These are phyloP conservation scores for Penicillium antarcticum DNA, from an alignment of 495 filamentous ascomycete species.

Conservation along the genomic window DNA sequence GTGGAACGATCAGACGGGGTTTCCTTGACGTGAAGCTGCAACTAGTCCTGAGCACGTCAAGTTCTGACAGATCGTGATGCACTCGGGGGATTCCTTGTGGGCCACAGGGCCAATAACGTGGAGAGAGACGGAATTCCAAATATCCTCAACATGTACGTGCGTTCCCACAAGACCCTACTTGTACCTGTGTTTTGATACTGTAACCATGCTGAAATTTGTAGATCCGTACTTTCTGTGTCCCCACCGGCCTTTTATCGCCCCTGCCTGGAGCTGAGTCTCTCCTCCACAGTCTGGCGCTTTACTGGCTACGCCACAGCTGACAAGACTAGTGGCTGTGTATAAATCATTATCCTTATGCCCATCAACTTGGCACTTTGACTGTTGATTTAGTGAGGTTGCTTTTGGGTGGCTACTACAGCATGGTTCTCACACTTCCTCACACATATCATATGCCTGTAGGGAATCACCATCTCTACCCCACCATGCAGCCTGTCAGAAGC, in stretches of 20 bases:
- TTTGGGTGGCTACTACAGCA: background rate
- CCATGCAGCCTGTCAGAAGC: background rate
- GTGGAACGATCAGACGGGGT: no score
- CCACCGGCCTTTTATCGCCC: background rate
- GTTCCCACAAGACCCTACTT: background rate
- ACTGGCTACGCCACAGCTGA: background rate
- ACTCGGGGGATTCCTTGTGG: background rate
- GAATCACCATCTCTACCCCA: background rate
- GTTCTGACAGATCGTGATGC: background rate
- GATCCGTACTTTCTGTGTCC: background rate
- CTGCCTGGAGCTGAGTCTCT: background rate
- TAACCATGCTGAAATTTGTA: background rate
- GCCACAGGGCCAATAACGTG: background rate
- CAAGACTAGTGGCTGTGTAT: background rate
- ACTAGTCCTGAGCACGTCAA: no score
- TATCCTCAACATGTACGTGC: background rate
- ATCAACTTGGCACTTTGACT: background rate
- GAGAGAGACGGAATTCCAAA: background rate
- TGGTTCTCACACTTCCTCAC: background rate
- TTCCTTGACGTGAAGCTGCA: no score
- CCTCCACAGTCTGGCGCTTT: background rate
- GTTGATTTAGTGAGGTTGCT: background rate
- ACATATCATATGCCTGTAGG: background rate
- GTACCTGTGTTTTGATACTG: constrained; percentile 2
- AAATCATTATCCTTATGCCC: background rate